These are phyloP conservation scores for Zasmidium citrigriseum DNA, from an alignment of 2,329 filamentous ascomycete genomes.

Conservation along the genomic window DNA sequence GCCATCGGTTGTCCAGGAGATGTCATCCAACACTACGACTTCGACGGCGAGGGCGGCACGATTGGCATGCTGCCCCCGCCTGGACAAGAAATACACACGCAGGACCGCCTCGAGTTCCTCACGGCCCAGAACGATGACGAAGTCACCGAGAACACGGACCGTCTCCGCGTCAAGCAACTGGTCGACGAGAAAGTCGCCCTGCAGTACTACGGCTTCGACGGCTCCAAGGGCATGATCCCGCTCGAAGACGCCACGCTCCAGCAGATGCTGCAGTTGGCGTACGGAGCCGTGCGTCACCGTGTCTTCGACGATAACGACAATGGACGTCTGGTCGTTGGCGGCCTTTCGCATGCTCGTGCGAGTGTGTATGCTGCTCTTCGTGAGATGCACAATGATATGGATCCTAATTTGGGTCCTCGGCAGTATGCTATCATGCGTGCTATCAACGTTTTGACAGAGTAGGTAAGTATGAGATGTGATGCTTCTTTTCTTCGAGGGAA, in stretches of 20 bases:
- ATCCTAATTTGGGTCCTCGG: too few species aligned
- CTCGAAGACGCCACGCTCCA: not conserved
- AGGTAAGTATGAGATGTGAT: too few species aligned
- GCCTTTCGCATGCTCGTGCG: not conserved
- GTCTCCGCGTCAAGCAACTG: not conserved
- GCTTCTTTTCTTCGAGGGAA: too few species aligned
- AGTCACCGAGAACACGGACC: not conserved
- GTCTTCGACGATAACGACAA: not conserved
- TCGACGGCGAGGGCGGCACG: not conserved
- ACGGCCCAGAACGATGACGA: slow-evolving; percentile 11
- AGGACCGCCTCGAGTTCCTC: slow-evolving; percentile 1
- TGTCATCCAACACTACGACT: slow-evolving; percentile 6
- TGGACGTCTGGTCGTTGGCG: not conserved
- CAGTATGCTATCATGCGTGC: too few species aligned
- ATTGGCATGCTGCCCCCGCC: slow-evolving; percentile 3
- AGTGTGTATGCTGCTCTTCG: too few species aligned
- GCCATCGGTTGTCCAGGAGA: slow-evolving; percentile 1
- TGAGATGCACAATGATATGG: too few species aligned
- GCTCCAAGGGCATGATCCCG: not conserved
- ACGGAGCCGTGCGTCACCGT: not conserved
- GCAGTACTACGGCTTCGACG: not conserved
- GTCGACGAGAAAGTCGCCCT: not conserved
- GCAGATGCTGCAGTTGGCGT: not conserved
- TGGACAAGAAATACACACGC: not conserved
- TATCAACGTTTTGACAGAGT: too few species aligned